Conservation (phyloP, 139 green algal species). For the Yamagishiella unicocca region DNA sequence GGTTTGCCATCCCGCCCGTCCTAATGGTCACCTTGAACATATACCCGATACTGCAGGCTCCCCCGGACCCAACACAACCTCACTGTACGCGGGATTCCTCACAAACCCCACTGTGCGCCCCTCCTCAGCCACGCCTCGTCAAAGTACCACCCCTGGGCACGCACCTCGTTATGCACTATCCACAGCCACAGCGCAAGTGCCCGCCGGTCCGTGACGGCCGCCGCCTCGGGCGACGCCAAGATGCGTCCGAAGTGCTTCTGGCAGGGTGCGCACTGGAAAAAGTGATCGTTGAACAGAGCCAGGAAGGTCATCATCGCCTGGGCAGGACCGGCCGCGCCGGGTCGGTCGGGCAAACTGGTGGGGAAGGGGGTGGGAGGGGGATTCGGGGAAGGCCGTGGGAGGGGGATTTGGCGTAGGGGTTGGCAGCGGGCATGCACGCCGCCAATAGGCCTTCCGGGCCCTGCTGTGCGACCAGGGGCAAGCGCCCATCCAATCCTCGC, state of each 20-base stretch:
- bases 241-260: constrained; percentile 52
- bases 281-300: constrained; percentile 48
- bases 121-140: no score
- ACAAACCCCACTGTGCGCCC: no score
- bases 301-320: constrained; percentile 50
- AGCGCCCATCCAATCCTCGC: no score
- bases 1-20: no score
- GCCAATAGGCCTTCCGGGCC: background rate
- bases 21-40: no score
- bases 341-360: constrained; percentile 35
- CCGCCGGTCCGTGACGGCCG: background rate
- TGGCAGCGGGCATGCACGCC: background rate
- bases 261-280: constrained; percentile 59
- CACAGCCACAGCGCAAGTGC: constrained; percentile 85
- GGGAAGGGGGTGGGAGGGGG: background rate
- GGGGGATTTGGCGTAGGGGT: background rate
- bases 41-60: no score
- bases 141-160: constrained; percentile 29
- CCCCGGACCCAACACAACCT: no score
- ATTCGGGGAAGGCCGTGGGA: background rate
- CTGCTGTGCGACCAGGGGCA: no score
- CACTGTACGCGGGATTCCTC: no score
- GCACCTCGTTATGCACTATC: constrained; percentile 86
- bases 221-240: constrained; percentile 16
- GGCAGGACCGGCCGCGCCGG: background rate